phyloP scores from a whole-genome alignment of 257 asterid genomes.

The Schizonepeta tenuifolia region DNA sequence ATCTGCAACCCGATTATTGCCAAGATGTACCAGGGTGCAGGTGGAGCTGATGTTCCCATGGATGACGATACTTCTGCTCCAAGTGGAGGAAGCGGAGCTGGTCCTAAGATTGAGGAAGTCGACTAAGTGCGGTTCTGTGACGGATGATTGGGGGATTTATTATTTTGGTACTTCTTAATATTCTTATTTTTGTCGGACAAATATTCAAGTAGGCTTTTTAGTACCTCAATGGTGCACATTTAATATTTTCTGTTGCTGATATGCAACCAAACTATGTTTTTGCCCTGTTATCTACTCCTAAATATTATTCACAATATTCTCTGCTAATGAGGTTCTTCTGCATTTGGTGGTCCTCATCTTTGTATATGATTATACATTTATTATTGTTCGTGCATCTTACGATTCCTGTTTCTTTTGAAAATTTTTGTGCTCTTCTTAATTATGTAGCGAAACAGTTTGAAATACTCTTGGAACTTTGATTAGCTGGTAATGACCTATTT shows the following conservation, averaged over 20 bases:
- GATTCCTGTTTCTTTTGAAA: too few relatives aligned
- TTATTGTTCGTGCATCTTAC: not conserved
- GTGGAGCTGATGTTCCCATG: constrained; percentile 54
- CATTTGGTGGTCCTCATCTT: not conserved
- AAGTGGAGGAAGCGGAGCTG: constrained; percentile 47
- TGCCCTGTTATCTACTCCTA: not conserved
- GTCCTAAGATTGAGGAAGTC: constrained; percentile 70
- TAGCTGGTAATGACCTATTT: too few relatives aligned
- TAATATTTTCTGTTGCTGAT: not conserved
- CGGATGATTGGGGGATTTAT: not conserved
- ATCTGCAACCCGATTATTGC: constrained; percentile 58
- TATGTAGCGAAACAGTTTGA: too few relatives aligned
- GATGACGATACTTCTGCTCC: constrained; percentile 58
- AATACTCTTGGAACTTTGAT: too few relatives aligned
- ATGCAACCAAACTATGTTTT: constrained; percentile 3
- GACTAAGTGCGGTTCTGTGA: constrained; percentile 34
- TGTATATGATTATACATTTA: too few relatives aligned
- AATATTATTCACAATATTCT: not conserved
- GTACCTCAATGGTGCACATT: not conserved
- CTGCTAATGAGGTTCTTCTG: not conserved
- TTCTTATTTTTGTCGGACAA: not conserved
- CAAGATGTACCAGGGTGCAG: constrained; percentile 61
- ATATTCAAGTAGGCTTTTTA: not conserved
- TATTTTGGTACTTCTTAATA: not conserved
- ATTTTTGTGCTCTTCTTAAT: too few relatives aligned